Evolutionary conservation across 176 grass and related monocot species (phyloP), one percentile per base, ranked within the genome.

Genomic region (Canna indica): DNA sequence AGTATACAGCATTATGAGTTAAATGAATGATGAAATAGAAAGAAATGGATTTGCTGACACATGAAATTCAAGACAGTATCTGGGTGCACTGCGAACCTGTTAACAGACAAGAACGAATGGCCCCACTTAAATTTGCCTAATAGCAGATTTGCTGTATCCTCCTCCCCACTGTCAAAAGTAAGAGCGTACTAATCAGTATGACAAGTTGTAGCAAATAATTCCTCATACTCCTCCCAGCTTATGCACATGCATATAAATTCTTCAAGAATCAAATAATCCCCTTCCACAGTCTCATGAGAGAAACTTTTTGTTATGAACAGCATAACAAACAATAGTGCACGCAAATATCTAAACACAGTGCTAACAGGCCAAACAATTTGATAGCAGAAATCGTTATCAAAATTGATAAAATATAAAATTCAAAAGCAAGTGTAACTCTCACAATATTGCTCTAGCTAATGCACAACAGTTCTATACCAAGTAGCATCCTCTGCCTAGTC

Each of bases 81-180:
- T 30, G 16, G n/a, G n/a, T 32, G n/a, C 41, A 76, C 30, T n/a
- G 5, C 15, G 83, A 59, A 91, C 92, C 82, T 96, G 88, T 96
- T 91, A 59, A 96, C 71, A 59, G 92, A 96, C 71, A 91, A 91
- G 79, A 96, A 96, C 27, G 92, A 78, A 28, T 96, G 92, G 31
- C 92, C 92, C 92, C 92, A 96, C 70, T 96, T 96, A 74, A 96
- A 96, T 86, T 96, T 96, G 8, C 73, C 81, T 65, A 96, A 85
- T 33, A 96, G 66, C 44, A 81, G 79, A 64, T 91, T 63, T 52
- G 78, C 92, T 7, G 78, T 86, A 38, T 96, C 92, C 76, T 88
- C 57, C 59, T 91, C 88, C 28, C 92, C 88, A 65, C 92, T 96
- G 83, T 30, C 42, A 83, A 81, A 78, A 84, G 20, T 31, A 4